phyloP scores from a whole-genome alignment of 805 yeast genomes.

The Metschnikowia drakensbergensis region DNA sequence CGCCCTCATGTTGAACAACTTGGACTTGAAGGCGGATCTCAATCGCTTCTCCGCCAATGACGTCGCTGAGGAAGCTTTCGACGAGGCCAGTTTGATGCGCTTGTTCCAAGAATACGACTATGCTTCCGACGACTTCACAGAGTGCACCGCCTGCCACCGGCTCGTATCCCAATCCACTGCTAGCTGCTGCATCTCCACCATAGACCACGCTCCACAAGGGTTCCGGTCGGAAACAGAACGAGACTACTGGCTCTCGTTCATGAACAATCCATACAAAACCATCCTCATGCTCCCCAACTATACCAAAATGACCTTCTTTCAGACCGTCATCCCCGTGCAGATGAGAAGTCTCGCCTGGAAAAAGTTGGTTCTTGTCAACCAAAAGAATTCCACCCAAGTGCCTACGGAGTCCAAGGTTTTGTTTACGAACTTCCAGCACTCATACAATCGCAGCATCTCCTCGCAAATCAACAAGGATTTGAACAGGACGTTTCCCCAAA shows the following conservation, averaged over 20 bases:
- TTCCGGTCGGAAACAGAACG: slow-evolving; percentile 24
- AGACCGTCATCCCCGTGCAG: slow-evolving; percentile 44
- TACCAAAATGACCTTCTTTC: slow-evolving; percentile 41
- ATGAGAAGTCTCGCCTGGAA: slow-evolving; percentile 46
- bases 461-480: slow-evolving; percentile 54
- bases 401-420: slow-evolving; percentile 35
- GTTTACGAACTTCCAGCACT: slow-evolving; percentile 40
- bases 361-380: slow-evolving; percentile 29
- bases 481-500: slow-evolving; percentile 55
- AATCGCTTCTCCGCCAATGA: slow-evolving; percentile 13
- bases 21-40: slow-evolving; percentile 19
- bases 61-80: neutral
- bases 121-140: slow-evolving; percentile 10
- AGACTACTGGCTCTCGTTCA: slow-evolving; percentile 43
- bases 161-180: slow-evolving; percentile 3
- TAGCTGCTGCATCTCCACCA: slow-evolving; percentile 10
- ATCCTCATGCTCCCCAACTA: slow-evolving; percentile 46
- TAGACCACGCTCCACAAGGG: slow-evolving; percentile 7
- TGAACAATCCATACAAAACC: slow-evolving; percentile 43
- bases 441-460: slow-evolving; percentile 36
- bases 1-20: slow-evolving; percentile 15
- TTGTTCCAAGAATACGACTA: slow-evolving; percentile 14
- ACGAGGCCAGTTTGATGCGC: slow-evolving; percentile 1
- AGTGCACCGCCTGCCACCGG: slow-evolving; percentile 11
- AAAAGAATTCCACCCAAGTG: slow-evolving; percentile 23